phyloP scores from a whole-genome alignment of 257 asterid genomes.

The Schizonepeta tenuifolia region DNA sequence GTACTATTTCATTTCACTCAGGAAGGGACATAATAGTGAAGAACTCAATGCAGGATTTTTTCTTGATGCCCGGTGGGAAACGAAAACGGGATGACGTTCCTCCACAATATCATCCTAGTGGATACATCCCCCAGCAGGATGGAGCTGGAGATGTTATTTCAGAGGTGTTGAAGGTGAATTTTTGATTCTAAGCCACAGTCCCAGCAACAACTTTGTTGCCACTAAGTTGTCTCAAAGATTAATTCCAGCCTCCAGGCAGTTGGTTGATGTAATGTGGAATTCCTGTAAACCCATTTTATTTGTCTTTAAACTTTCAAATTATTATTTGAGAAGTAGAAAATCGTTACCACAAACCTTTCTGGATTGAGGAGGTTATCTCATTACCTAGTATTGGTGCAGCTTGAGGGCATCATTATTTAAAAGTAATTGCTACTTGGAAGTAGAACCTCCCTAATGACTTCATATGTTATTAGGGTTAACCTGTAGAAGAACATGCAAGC shows the following conservation, averaged over 20 bases:
- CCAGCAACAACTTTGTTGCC: not conserved
- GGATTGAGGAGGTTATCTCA: not conserved
- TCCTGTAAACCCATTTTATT: slow-evolving; percentile 12
- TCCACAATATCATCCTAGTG: slow-evolving; percentile 67
- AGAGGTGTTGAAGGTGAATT: slow-evolving; percentile 55
- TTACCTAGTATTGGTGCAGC: not conserved
- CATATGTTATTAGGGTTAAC: not conserved
- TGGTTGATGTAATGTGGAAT: not conserved
- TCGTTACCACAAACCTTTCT: not conserved
- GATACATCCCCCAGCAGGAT: slow-evolving; percentile 96
- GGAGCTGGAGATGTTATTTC: slow-evolving; percentile 73
- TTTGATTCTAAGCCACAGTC: not conserved
- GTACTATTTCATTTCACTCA: slow-evolving; percentile 2
- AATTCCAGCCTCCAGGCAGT: slow-evolving; percentile 11
- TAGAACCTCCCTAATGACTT: slow-evolving; percentile 6
- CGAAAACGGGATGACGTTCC: slow-evolving; percentile 81
- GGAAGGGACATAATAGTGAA: slow-evolving; percentile 16
- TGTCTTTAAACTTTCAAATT: slow-evolving; percentile 1
- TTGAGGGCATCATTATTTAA: not conserved
- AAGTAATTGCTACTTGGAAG: not conserved
- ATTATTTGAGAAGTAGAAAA: not conserved
- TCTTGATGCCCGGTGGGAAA: slow-evolving; percentile 70
- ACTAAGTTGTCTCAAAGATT: slow-evolving; percentile 1
- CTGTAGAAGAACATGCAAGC: slow-evolving; percentile 21
- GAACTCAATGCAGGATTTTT: slow-evolving; percentile 71